phyloP scores from a whole-genome alignment of 805 yeast genomes.

The Metschnikowia kunwiensis region DNA sequence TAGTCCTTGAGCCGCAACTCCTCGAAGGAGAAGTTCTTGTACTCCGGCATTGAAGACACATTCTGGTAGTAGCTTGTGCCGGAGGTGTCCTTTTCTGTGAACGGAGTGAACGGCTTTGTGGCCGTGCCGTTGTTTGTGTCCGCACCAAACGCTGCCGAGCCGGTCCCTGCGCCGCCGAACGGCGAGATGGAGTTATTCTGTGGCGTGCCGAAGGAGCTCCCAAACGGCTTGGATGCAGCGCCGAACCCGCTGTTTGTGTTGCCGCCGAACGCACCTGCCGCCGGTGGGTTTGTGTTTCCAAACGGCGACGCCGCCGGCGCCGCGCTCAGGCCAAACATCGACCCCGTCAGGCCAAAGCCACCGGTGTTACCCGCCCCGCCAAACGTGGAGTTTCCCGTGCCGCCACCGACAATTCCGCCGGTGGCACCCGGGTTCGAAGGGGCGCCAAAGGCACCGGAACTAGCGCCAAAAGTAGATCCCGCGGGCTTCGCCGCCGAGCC shows the following conservation, averaged over 20 bases:
- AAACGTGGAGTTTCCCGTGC: slow-evolving; percentile 13
- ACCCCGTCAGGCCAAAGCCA: slow-evolving; percentile 15
- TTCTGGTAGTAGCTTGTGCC: slow-evolving; percentile 62
- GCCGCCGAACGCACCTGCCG: slow-evolving; percentile 22
- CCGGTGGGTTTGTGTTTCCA: slow-evolving; percentile 17
- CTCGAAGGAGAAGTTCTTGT: slow-evolving; percentile 74
- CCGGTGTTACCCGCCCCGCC: slow-evolving; percentile 9
- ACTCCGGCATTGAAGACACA: slow-evolving; percentile 88
- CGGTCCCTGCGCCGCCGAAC: slow-evolving; percentile 19
- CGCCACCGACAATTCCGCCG: slow-evolving; percentile 21
- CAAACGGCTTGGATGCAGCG: slow-evolving; percentile 18
- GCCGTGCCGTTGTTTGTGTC: slow-evolving; percentile 63
- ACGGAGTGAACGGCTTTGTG: slow-evolving; percentile 64
- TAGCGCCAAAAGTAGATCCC: slow-evolving; percentile 37
- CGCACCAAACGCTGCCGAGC: slow-evolving; percentile 22
- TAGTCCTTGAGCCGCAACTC: slow-evolving; percentile 91
- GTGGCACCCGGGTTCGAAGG: slow-evolving; percentile 25
- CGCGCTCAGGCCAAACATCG: slow-evolving; percentile 37
- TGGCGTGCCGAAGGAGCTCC: slow-evolving; percentile 22
- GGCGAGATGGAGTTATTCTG: slow-evolving; percentile 19
- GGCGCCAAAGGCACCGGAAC: slow-evolving; percentile 11
- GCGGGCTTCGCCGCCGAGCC: slow-evolving; percentile 18
- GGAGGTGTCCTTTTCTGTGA: slow-evolving; percentile 66
- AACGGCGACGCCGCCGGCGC: slow-evolving; percentile 15
- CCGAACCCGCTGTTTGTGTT: slow-evolving; percentile 14